Evolutionary conservation across 164 flowering plant species (phyloP).

Genomic region (Chimonanthus salicifolius): DNA sequence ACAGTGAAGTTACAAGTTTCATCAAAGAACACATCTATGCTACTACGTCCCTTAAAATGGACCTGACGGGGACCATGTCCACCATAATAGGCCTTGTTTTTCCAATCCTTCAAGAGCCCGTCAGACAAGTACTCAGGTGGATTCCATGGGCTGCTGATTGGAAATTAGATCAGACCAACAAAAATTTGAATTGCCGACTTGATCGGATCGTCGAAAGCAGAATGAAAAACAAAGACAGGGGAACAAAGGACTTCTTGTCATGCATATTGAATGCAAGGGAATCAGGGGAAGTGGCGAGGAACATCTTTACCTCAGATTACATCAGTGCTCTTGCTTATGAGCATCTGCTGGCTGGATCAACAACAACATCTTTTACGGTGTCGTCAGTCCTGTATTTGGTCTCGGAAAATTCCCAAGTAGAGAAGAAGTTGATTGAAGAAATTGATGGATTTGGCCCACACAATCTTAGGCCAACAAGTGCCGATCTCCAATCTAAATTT

Average conservation of each 20-base stretch:
- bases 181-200: conserved; percentile 40
- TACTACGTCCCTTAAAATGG: conserved; percentile 91
- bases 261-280: conserved; percentile 66
- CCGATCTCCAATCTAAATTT: conserved; percentile 69
- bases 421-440: conserved; percentile 64
- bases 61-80: conserved; percentile 84
- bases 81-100: conserved; percentile 67
- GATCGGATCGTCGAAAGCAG: conserved; percentile 65
- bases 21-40: conserved; percentile 82
- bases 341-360: conserved; percentile 86
- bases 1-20: conserved; percentile 54
- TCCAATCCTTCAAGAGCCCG: conserved; percentile 81
- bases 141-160: conserved; percentile 79
- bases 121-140: conserved; percentile 60
- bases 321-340: conserved; percentile 86
- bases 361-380: conserved; percentile 78
- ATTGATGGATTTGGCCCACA: conserved; percentile 64
- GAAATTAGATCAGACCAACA: conserved; percentile 54
- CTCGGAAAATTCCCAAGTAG: conserved; percentile 71
- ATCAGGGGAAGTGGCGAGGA: conserved; percentile 33
- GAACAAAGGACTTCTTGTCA: conserved; percentile 68
- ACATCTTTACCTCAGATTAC: conserved; percentile 61
- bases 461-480: conserved; percentile 48
- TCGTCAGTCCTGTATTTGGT: conserved; percentile 67
- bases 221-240: conserved; percentile 25